Evolutionary conservation across 192 early-diverging fungal species (phyloP), one percentile per base, ranked within the genome.

Genomic region (Umbelopsis sp.): DNA sequence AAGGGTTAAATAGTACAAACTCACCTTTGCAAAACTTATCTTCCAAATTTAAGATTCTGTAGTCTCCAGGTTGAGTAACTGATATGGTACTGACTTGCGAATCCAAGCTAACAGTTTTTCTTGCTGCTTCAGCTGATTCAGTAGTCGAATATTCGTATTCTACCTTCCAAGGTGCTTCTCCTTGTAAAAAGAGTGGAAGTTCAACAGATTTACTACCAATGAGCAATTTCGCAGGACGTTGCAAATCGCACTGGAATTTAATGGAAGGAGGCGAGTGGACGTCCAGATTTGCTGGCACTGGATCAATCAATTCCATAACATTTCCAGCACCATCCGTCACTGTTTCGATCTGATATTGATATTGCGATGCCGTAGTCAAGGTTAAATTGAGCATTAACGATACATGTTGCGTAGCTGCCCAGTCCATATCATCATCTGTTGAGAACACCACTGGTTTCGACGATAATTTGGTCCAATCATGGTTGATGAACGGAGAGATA

Each of bases 321-420:
- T 80, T 80, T 11, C 78, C 80, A 16, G 74, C 69, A 25, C 76
- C 71, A 67, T 84, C 82, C 4, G 50, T 46, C 18, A 84, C 58
- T 20, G 55, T 58, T 12, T 64, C 37, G 12, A 84, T 33, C 35
- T 52, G 30, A 49, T 70, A 77, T 22, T 48, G 45, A 35, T 79
- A 74, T 22, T 51, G 20, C 16, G 52, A 41, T 21, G 74, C 45
- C 6, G 65, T 64, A 35, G 71, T 75, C 27, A 78, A 69, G 0
- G 77, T 71, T 0, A 84, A 12, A 47, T 81, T 72, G 37, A 84
- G 61, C 22, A 49, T 53, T 21, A 84, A 50, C 15, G 65, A 44
- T 0, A 81, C 47, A 9, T 20, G 16, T 44, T 78, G 82, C 11
- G 52, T n/a, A 18, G 69, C 41, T 20, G 79, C 82, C 82, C 82